Percentiles rank a stretch among this genome's conserved stretches.
These are phyloP conservation scores for Podila epicladia DNA, from an alignment of 192 early-diverging fungal species.

Conservation along the genomic window DNA sequence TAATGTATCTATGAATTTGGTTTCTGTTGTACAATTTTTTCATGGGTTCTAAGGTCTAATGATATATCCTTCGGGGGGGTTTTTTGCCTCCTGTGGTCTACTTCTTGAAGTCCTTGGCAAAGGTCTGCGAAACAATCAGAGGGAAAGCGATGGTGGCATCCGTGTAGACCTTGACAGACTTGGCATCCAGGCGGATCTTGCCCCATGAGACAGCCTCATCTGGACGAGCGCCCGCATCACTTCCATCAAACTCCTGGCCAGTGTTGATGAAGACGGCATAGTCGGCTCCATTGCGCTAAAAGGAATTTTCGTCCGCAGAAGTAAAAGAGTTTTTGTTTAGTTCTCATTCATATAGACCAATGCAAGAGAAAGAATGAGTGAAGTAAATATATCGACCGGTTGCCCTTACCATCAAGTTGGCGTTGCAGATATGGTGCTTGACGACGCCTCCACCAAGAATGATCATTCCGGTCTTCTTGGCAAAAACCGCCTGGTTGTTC, in stretches of 20 bases:
- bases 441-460: constrained; percentile 97
- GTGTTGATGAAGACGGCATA: constrained; percentile 98
- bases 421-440: constrained; percentile 99
- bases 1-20: background rate
- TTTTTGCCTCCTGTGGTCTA: background rate
- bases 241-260: constrained; percentile 98
- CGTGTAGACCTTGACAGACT: constrained; percentile 93
- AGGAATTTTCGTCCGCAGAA: background rate
- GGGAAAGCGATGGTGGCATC: constrained; percentile 96
- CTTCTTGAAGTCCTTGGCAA: constrained; percentile 72
- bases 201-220: constrained; percentile 99
- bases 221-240: constrained; percentile 96
- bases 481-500: constrained; percentile 95
- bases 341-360: background rate
- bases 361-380: background rate
- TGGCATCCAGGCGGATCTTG: constrained; percentile 85
- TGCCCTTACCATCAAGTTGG: constrained; percentile 87
- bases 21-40: background rate
- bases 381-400: background rate
- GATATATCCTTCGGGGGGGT: background rate
- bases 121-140: constrained; percentile 93
- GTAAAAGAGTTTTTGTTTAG: constrained; percentile 1
- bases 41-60: too few relatives aligned
- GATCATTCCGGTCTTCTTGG: constrained; percentile 95
- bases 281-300: constrained; percentile 93